Base-by-base conservation (phyloP, 257 asterid species). In the Voacanga thouarsii region DNA sequence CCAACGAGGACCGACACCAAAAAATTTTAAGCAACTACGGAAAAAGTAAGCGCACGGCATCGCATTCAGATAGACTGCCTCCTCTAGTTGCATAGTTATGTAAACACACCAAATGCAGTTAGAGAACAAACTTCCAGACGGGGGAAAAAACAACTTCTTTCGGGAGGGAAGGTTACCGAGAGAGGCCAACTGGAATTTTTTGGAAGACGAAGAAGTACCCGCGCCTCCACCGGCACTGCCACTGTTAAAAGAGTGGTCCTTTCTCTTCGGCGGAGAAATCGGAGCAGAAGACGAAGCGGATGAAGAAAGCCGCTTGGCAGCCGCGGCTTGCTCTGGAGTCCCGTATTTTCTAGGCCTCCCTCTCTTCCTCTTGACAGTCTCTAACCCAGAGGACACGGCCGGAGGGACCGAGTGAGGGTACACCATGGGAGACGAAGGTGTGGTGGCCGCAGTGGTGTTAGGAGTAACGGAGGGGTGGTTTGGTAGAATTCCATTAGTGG, bases 291-390 rank as follows among this genome's bases (percentile, higher is more conserved):
- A 57, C 49, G 74, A 75, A 26, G 82, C 85, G 15, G 81, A 72
- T 12, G 84, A 80, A 15, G 85, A 81, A 18, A 79, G 80, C 77
- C 89, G 81, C 81, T 85, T 87, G 37, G 90, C 90, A 37, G 86
- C 89, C 0, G 90, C 90, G 19, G 90, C 90, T 66, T 83, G 85
- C 45, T 84, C 90, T 0, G 89, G 89, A 19, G 91, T 82, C 28
- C 84, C 76, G 49, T 87, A 87, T 83, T 87, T 87, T 24, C 91
- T 85, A 0, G 91, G 91, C 47, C 91, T 82, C 30, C 91, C 91
- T 30, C 91, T 68, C 84, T 83, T 87, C 75, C 86, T 76, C 83
- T 85, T 87, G 69, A 80, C 85, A 15, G 82, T 53, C 68, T 87
- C 90, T 79, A 55, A 41, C 21, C 57, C 80, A 16, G 87, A 16